These are phyloP conservation scores for Staphylotrichum longicolle DNA, from an alignment of 495 filamentous ascomycete species.

Conservation along the genomic window DNA sequence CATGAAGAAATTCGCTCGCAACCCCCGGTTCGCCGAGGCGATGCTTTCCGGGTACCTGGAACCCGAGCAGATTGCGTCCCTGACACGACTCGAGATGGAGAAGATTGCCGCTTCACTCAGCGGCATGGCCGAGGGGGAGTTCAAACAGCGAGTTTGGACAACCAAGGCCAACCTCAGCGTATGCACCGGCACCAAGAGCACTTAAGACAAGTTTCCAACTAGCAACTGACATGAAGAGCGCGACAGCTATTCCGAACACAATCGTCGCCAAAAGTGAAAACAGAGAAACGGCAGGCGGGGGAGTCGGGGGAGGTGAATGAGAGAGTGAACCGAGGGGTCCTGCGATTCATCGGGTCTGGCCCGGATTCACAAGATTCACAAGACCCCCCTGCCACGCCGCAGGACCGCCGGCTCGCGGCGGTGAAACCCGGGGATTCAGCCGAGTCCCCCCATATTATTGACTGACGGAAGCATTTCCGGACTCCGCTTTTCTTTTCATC, in stretches of 20 bases:
- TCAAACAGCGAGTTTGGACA: slow-evolving; percentile 22
- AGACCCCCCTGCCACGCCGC: not conserved
- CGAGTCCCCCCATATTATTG: slow-evolving; percentile 23
- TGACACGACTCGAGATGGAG: slow-evolving; percentile 21
- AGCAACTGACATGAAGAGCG: slow-evolving; percentile 10
- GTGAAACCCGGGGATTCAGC: slow-evolving; percentile 26
- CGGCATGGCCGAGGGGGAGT: slow-evolving; percentile 18
- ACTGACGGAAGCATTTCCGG: slow-evolving; percentile 14
- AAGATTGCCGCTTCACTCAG: slow-evolving; percentile 10
- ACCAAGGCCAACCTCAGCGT: slow-evolving; percentile 18
- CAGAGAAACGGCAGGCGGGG: not conserved
- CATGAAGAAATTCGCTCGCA: slow-evolving; percentile 6
- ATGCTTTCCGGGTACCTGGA: slow-evolving; percentile 27
- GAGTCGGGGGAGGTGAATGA: not conserved
- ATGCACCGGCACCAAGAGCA: slow-evolving; percentile 20
- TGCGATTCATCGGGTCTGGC: slow-evolving; percentile 12
- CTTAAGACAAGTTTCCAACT: not conserved
- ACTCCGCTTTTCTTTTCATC: not conserved
- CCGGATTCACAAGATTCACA: not conserved
- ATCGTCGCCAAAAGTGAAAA: not conserved
- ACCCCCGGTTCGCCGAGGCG: slow-evolving; percentile 29
- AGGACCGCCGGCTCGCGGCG: not conserved
- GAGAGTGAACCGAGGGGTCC: slow-evolving; percentile 1
- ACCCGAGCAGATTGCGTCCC: slow-evolving; percentile 11
- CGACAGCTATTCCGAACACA: slow-evolving; percentile 3